These are phyloP conservation scores for Asterophora parasitica DNA, from an alignment of 768 basidiomycete species.

Conservation along the genomic window DNA sequence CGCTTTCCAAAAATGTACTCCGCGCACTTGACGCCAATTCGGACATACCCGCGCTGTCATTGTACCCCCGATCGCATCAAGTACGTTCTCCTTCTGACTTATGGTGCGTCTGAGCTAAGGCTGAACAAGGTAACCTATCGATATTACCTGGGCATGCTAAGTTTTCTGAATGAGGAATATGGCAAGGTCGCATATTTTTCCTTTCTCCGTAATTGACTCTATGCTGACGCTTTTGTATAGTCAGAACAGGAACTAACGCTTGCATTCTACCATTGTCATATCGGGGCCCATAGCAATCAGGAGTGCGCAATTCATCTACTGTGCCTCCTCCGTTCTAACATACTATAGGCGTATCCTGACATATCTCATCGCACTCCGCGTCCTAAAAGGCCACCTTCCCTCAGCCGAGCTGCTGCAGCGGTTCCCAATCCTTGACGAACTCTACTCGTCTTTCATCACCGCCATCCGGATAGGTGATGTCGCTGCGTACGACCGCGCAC, in stretches of 20 bases:
- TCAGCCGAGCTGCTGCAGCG: slow-evolving; percentile 62
- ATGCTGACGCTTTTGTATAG: slow-evolving; percentile 29
- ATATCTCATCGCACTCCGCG: slow-evolving; percentile 85
- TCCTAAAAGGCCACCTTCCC: slow-evolving; percentile 85
- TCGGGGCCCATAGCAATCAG: slow-evolving; percentile 66
- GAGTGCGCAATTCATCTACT: slow-evolving; percentile 48
- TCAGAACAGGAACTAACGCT: slow-evolving; percentile 83
- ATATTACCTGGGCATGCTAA: slow-evolving; percentile 94
- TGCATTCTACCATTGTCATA: slow-evolving; percentile 82
- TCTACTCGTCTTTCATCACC: slow-evolving; percentile 76
- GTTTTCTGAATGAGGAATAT: slow-evolving; percentile 91
- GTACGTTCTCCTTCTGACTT: slow-evolving; percentile 31
- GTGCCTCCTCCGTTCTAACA: not conserved
- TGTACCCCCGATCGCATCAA: slow-evolving; percentile 84
- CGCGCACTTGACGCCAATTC: slow-evolving; percentile 82
- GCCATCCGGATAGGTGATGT: slow-evolving; percentile 80
- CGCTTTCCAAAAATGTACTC: slow-evolving; percentile 86
- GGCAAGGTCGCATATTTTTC: slow-evolving; percentile 50
- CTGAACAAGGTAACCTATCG: slow-evolving; percentile 76
- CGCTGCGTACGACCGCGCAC: slow-evolving; percentile 70
- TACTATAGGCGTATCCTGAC: slow-evolving; percentile 75
- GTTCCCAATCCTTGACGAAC: slow-evolving; percentile 65
- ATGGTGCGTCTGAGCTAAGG: slow-evolving; percentile 9
- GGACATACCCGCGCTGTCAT: slow-evolving; percentile 73
- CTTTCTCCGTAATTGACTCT: not conserved